phyloP scores from a whole-genome alignment of 1,284 basidiomycete species.

The Ustilago cynodontis region DNA sequence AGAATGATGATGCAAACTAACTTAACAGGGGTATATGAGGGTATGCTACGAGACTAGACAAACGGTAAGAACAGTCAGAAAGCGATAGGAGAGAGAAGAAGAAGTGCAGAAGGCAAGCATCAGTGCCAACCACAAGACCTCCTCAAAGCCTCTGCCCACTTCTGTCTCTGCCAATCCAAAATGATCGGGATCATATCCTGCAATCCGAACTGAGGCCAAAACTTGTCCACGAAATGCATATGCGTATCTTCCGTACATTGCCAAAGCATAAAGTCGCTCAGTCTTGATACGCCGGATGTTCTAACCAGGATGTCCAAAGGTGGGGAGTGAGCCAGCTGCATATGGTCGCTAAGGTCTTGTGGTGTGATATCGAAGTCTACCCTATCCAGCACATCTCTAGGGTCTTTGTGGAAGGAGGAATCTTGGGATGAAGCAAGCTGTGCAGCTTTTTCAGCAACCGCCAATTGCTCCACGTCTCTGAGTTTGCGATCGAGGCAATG shows the following conservation, averaged over 20 bases:
- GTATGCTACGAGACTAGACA: background rate
- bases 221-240: slow-evolving; percentile 88
- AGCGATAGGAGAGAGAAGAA: background rate
- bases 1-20: background rate
- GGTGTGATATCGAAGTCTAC: slow-evolving; percentile 20
- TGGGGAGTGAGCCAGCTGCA: slow-evolving; percentile 76
- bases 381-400: slow-evolving; percentile 12
- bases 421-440: slow-evolving; percentile 5
- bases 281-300: slow-evolving; percentile 88
- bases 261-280: slow-evolving; percentile 95
- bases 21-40: slow-evolving; percentile 2
- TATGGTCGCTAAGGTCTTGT: slow-evolving; percentile 29
- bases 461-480: slow-evolving; percentile 36
- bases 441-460: slow-evolving; percentile 8
- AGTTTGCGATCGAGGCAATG: slow-evolving; percentile 35
- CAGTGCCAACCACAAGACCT: slow-evolving; percentile 31
- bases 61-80: no score
- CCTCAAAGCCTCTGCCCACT: slow-evolving; percentile 26
- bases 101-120: background rate
- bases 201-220: slow-evolving; percentile 95
- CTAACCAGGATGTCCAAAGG: slow-evolving; percentile 91
- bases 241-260: slow-evolving; percentile 85
- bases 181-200: slow-evolving; percentile 86
- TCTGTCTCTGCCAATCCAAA: slow-evolving; percentile 80
- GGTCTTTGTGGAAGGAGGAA: background rate